Evolutionary conservation across 108 stramenopile species (phyloP).

Genomic region (Cylindrotheca fusiformis): DNA sequence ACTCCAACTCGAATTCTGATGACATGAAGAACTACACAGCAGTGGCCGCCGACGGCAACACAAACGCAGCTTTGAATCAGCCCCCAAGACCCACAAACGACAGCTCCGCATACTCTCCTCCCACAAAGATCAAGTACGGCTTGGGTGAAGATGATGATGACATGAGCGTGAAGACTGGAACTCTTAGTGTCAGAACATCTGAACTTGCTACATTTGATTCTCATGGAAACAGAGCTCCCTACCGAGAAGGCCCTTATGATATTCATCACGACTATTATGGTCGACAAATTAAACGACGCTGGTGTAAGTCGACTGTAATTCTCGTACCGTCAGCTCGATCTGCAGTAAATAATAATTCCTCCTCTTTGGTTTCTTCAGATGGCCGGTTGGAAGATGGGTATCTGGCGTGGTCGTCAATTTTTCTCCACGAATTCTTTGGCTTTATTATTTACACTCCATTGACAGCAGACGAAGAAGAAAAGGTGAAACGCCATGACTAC

Average conservation of each 20-base stretch:
- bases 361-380: slow-evolving; percentile 7
- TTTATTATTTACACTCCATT: slow-evolving; percentile 29
- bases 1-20: neutral
- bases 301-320: slow-evolving; percentile 33
- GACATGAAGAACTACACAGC: slow-evolving; percentile 1
- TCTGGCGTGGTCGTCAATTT: slow-evolving; percentile 31
- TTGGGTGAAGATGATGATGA: neutral
- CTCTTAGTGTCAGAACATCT: neutral
- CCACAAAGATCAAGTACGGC: no score
- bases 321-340: neutral
- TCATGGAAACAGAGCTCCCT: slow-evolving; percentile 20
- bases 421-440: slow-evolving; percentile 29
- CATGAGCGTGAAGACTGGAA: neutral
- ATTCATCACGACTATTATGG: slow-evolving; percentile 15
- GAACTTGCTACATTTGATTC: slow-evolving; percentile 14
- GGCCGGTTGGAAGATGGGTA: slow-evolving; percentile 37
- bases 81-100: neutral
- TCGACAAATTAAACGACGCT: slow-evolving; percentile 17
- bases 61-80: neutral
- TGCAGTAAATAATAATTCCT: neutral
- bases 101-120: neutral
- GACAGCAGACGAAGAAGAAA: slow-evolving; percentile 4
- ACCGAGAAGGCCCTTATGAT: slow-evolving; percentile 27
- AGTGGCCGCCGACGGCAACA: neutral
- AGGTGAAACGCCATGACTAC: slow-evolving; percentile 4